A percentile compares a stretch with the other conserved stretches of the same genome.
Evolutionary conservation across 495 filamentous ascomycete species (phyloP).

Genomic region (Aspergillus cristatus): DNA sequence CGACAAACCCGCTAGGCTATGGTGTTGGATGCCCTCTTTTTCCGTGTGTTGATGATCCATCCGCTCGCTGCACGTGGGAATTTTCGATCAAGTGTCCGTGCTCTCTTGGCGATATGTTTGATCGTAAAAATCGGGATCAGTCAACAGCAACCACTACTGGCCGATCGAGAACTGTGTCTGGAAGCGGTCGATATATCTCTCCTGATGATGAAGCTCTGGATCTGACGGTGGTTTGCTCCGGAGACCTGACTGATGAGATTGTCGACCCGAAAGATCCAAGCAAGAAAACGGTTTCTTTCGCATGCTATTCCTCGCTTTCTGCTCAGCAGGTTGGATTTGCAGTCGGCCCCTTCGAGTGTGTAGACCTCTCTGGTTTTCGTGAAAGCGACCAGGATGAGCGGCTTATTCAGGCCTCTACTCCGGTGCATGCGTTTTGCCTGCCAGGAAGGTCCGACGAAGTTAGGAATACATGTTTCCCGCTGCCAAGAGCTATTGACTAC

Average conservation of each 20-base stretch:
- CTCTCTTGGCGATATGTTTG: conserved; percentile 77
- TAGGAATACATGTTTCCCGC: conserved; percentile 70
- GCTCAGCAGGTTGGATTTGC: conserved; percentile 86
- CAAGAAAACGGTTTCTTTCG: conserved; percentile 79
- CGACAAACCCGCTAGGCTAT: conserved; percentile 65
- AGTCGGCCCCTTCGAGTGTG: conserved; percentile 86
- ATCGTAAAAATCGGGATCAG: conserved; percentile 24
- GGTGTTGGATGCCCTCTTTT: conserved; percentile 81
- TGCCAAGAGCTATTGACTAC: conserved; percentile 71
- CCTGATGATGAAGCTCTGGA: conserved; percentile 82
- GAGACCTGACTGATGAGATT: conserved; percentile 76
- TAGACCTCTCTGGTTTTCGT: conserved; percentile 81
- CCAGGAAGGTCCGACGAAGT: conserved; percentile 72
- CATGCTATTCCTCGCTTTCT: conserved; percentile 56
- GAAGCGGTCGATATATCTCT: conserved; percentile 22
- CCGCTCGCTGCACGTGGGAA: conserved; percentile 75
- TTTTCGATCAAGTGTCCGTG: conserved; percentile 75
- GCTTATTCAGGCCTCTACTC: conserved; percentile 71
- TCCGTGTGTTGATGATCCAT: conserved; percentile 80
- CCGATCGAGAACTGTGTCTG: conserved; percentile 12
- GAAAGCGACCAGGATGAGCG: conserved; percentile 86
- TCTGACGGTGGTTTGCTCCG: conserved; percentile 81
- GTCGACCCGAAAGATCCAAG: conserved; percentile 60
- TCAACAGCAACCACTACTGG: conserved; percentile 6
- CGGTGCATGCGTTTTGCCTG: conserved; percentile 82